phyloP scores from a whole-genome alignment of 1,139 yeast species.

The Insectozyma bohioensis region DNA sequence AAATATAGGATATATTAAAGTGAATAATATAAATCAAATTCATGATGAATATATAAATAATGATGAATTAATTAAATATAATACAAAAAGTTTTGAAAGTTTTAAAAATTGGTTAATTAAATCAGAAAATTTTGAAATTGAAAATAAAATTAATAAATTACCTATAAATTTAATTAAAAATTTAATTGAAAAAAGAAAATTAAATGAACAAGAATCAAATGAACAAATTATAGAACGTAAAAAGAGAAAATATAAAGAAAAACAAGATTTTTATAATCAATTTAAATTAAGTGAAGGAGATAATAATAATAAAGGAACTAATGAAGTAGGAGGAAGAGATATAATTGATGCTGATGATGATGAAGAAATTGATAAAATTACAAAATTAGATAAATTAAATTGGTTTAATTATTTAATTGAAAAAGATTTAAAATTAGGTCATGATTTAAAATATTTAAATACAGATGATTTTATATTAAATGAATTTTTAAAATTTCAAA shows the following conservation, averaged over 20 bases:
- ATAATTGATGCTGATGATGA: conserved; percentile 24
- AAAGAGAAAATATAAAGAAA: conserved; percentile 24
- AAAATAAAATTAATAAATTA: conserved; percentile 30
- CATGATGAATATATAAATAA: conserved; percentile 19
- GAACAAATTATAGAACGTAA: conserved; percentile 30
- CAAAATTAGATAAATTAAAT: conserved; percentile 27
- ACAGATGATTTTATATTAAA: conserved; percentile 26
- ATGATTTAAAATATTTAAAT: conserved; percentile 37
- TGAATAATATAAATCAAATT: conserved; percentile 21
- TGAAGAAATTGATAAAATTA: conserved; percentile 27
- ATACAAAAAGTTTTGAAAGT: conserved; percentile 40
- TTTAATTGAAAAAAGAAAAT: conserved; percentile 41
- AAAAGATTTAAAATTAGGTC: conserved; percentile 45
- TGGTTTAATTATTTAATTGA: conserved; percentile 47
- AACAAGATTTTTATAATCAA: conserved; percentile 44
- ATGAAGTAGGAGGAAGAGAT: conserved; percentile 14
- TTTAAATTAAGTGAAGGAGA: conserved; percentile 26
- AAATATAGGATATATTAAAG: conserved; percentile 53
- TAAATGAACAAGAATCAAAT: conserved; percentile 22
- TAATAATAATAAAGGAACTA: conserved; percentile 15
- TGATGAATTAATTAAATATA: conserved; percentile 21
- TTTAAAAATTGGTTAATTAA: conserved; percentile 34
- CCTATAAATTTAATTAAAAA: conserved; percentile 32
- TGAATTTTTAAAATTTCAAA: conserved; percentile 28
- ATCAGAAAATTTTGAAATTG: conserved; percentile 27